Evolutionary conservation across 164 flowering plant genomes (phyloP).

Genomic region (Santalum album): DNA sequence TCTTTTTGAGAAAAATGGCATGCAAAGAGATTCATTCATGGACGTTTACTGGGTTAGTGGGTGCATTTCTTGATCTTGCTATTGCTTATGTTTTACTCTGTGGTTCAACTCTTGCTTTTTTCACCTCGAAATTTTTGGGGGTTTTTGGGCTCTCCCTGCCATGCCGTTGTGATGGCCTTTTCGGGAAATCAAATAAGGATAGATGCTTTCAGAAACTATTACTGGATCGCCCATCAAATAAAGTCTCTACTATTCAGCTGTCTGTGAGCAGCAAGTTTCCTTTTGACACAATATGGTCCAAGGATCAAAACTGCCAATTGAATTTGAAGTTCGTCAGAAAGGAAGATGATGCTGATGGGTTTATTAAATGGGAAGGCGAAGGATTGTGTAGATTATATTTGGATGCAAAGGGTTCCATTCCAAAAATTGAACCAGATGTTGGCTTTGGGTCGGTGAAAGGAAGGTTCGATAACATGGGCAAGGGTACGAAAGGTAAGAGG

Average conservation of each 20-base stretch:
- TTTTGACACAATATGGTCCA: slow-evolving; percentile 30
- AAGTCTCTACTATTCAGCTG: slow-evolving; percentile 40
- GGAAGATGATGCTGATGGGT: slow-evolving; percentile 10
- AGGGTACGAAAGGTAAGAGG: slow-evolving; percentile 26
- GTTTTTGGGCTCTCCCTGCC: slow-evolving; percentile 63
- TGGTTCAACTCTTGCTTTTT: slow-evolving; percentile 49
- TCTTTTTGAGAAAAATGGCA: slow-evolving; percentile 18
- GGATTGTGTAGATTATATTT: slow-evolving; percentile 36
- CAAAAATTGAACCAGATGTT: not conserved
- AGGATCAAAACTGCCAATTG: slow-evolving; percentile 8
- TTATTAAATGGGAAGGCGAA: slow-evolving; percentile 34
- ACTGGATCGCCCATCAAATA: slow-evolving; percentile 37
- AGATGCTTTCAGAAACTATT: slow-evolving; percentile 43
- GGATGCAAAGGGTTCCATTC: slow-evolving; percentile 5
- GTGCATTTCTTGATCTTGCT: slow-evolving; percentile 75
- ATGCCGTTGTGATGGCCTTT: slow-evolving; percentile 68
- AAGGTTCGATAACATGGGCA: slow-evolving; percentile 37
- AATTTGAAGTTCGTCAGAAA: slow-evolving; percentile 10
- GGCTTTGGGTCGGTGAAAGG: slow-evolving; percentile 4
- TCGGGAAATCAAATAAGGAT: slow-evolving; percentile 25
- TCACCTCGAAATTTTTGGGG: slow-evolving; percentile 46
- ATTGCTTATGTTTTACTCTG: slow-evolving; percentile 59
- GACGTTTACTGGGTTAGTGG: slow-evolving; percentile 59
- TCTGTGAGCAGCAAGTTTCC: slow-evolving; percentile 49
- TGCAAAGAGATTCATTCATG: slow-evolving; percentile 45